These are phyloP conservation scores for Hura crepitans DNA, from an alignment of 441 rosid genomes.

Conservation along the genomic window DNA sequence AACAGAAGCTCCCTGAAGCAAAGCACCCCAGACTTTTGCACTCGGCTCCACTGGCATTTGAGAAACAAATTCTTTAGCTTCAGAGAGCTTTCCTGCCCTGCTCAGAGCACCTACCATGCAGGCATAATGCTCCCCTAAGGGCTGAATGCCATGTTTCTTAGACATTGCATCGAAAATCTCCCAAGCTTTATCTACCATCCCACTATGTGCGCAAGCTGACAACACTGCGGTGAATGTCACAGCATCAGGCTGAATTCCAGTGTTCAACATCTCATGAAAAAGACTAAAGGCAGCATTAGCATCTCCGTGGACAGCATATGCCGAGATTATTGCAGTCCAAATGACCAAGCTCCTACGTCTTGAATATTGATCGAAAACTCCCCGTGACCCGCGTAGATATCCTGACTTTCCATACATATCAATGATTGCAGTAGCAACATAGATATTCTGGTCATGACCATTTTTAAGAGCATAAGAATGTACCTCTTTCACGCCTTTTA, in stretches of 20 bases:
- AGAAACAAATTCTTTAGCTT: conserved; percentile 60
- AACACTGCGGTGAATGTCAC: conserved; percentile 70
- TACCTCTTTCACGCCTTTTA: conserved; percentile 70
- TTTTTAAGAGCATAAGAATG: conserved; percentile 65
- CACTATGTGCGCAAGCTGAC: conserved; percentile 71
- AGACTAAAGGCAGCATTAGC: conserved; percentile 45
- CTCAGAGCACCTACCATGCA: conserved; percentile 72
- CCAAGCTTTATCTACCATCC: conserved; percentile 55
- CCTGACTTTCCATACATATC: conserved; percentile 74
- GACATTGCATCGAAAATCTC: conserved; percentile 51
- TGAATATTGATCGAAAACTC: conserved; percentile 45
- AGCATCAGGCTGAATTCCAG: conserved; percentile 54
- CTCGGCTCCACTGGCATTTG: conserved; percentile 65
- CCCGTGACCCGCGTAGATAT: conserved; percentile 50
- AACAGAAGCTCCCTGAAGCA: conserved; percentile 74
- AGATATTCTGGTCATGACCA: conserved; percentile 41
- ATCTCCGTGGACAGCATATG: conserved; percentile 70
- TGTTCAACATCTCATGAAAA: conserved; percentile 53
- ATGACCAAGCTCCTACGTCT: conserved; percentile 57
- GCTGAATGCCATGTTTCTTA: conserved; percentile 40
- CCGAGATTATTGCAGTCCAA: conserved; percentile 83
- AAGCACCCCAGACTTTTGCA: conserved; percentile 79
- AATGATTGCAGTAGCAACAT: conserved; percentile 63
- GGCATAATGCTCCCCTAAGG: conserved; percentile 72
- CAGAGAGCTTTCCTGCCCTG: conserved; percentile 65